These are phyloP conservation scores for Calonectria crousiana DNA, from an alignment of 2,329 filamentous ascomycete species.

Conservation along the genomic window DNA sequence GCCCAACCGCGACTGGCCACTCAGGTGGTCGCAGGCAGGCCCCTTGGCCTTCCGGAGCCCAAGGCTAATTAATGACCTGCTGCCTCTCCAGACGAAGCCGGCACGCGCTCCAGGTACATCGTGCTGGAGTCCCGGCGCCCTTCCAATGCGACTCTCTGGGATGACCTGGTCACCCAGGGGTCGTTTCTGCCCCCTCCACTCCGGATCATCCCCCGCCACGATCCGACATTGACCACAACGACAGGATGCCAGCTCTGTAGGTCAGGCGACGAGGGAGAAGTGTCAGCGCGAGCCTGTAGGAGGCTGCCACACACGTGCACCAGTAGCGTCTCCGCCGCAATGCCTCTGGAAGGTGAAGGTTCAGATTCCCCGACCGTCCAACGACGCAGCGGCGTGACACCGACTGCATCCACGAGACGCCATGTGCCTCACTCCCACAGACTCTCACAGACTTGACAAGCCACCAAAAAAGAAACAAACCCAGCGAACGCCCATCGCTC, in stretches of 20 bases:
- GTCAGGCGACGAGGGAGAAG: constrained; percentile 16
- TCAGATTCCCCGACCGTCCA: background rate
- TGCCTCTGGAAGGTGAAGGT: background rate
- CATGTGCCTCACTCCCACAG: constrained; percentile 18
- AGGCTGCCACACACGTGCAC: constrained; percentile 4
- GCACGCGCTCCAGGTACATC: background rate
- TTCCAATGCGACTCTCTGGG: constrained; percentile 38
- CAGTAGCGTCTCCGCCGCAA: background rate
- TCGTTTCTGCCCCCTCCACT: constrained; percentile 16
- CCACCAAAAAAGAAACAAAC: constrained; percentile 9
- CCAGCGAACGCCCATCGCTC: background rate
- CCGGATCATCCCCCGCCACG: constrained; percentile 19
- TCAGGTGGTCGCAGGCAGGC: background rate
- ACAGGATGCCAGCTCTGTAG: background rate
- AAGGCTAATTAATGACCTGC: constrained; percentile 3
- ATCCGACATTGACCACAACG: constrained; percentile 15
- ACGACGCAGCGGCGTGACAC: constrained; percentile 18
- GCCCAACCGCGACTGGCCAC: background rate
- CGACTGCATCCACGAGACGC: background rate
- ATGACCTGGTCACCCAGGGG: constrained; percentile 20
- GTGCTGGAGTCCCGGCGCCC: background rate
- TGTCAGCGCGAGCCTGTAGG: constrained; percentile 5
- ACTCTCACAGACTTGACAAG: constrained; percentile 23
- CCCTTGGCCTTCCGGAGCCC: background rate
- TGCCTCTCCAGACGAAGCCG: constrained; percentile 27